Evolutionary conservation across 305 asterid species (phyloP).

Genomic region (Solanum aculeatissimum): DNA sequence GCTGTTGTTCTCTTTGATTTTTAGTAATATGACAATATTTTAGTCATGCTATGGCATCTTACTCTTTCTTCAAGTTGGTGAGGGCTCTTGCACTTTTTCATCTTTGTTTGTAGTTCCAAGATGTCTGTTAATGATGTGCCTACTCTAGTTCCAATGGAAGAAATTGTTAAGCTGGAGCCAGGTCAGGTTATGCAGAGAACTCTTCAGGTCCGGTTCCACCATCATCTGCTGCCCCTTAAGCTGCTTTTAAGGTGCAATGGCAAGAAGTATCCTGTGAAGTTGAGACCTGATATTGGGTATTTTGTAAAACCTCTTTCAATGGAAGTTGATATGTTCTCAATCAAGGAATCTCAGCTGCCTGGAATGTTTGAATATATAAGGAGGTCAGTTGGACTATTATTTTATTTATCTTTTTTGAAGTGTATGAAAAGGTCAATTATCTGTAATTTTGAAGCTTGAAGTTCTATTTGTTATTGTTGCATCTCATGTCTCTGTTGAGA

Average conservation of each 20-base stretch:
- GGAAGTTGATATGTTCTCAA: slow-evolving; percentile 48
- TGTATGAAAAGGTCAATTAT: neutral
- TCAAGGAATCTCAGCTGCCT: slow-evolving; percentile 74
- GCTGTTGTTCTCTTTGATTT: neutral
- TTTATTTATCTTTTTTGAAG: neutral
- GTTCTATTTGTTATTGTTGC: neutral
- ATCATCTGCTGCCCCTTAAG: slow-evolving; percentile 92
- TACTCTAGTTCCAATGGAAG: slow-evolving; percentile 60
- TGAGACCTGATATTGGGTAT: slow-evolving; percentile 91
- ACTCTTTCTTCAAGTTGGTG: neutral
- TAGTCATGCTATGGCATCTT: neutral
- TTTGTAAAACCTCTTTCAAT: slow-evolving; percentile 78
- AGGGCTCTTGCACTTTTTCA: neutral
- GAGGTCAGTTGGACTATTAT: slow-evolving; percentile 44
- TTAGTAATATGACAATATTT: neutral
- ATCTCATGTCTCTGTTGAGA: neutral
- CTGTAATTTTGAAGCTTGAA: neutral
- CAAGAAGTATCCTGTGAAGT: slow-evolving; percentile 57
- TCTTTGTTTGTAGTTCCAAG: slow-evolving; percentile 34
- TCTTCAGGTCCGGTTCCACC: slow-evolving; percentile 77
- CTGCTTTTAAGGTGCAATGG: slow-evolving; percentile 54
- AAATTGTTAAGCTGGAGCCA: slow-evolving; percentile 51
- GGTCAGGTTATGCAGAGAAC: slow-evolving; percentile 42
- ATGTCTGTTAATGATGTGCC: slow-evolving; percentile 37
- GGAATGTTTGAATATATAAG: slow-evolving; percentile 85